Evolutionary conservation across 768 basidiomycete species (phyloP).

Genomic region (Termitomyces heimii): DNA sequence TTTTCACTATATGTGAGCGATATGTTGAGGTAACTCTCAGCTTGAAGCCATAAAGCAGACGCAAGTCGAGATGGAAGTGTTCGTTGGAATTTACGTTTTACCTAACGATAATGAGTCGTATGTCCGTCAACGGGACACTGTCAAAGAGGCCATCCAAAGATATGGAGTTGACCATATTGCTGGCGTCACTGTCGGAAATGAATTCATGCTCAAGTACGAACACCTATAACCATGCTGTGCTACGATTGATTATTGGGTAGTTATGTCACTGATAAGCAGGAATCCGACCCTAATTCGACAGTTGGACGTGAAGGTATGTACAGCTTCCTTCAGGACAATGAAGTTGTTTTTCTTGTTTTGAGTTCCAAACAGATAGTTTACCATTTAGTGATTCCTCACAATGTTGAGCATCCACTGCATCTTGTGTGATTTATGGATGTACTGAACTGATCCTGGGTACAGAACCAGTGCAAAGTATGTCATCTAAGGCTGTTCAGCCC

Average conservation of each 20-base stretch:
- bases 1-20: not conserved
- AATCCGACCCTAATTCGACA: slow-evolving; percentile 49
- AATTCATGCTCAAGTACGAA: slow-evolving; percentile 72
- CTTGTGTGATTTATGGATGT: no score
- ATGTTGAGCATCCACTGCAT: no score
- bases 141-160: slow-evolving; percentile 62
- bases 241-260: slow-evolving; percentile 27
- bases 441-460: no score
- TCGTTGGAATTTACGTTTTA: slow-evolving; percentile 60
- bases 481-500: no score
- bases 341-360: no score
- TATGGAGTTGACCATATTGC: slow-evolving; percentile 73
- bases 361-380: no score
- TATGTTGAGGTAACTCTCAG: slow-evolving; percentile 21
- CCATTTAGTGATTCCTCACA: no score
- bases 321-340: no score
- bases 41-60: slow-evolving; percentile 88
- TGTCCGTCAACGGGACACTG: slow-evolving; percentile 56
- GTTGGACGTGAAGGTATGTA: slow-evolving; percentile 40
- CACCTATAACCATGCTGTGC: not conserved
- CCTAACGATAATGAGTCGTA: slow-evolving; percentile 62
- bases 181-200: slow-evolving; percentile 90
- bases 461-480: no score
- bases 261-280: slow-evolving; percentile 45
- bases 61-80: slow-evolving; percentile 82